Evolutionary conservation across 2,329 filamentous ascomycete species (phyloP).

Genomic region (Domatiomyces catenatus): DNA sequence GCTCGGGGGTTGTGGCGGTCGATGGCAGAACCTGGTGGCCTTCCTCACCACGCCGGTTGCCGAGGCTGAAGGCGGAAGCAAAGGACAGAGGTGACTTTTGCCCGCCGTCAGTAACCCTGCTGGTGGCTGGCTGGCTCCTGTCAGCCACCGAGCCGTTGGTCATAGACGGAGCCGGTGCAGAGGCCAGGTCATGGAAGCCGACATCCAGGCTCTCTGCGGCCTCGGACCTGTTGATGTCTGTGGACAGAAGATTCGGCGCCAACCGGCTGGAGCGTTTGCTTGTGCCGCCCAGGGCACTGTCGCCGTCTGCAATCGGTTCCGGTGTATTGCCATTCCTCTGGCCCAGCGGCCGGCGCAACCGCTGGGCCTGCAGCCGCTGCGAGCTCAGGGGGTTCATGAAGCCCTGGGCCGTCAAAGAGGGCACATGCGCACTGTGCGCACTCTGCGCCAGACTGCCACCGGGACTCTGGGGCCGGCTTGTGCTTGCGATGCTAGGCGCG

Average conservation of each 20-base stretch:
- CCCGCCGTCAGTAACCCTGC: conserved; percentile 42
- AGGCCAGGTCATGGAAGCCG: conserved; percentile 8
- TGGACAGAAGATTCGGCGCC: conserved; percentile 21
- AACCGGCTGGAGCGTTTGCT: conserved; percentile 28
- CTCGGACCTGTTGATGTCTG: conserved; percentile 63
- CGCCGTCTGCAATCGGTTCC: conserved; percentile 26
- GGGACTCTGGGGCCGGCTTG: conserved; percentile 39
- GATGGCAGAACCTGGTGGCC: conserved; percentile 75
- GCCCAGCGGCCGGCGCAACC: conserved; percentile 41
- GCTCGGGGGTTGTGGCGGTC: conserved; percentile 56
- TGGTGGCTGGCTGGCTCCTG: conserved; percentile 45
- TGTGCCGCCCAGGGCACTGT: conserved; percentile 1
- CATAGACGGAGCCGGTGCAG: conserved; percentile 7
- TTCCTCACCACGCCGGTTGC: conserved; percentile 43
- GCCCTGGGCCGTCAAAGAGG: conserved; percentile 71
- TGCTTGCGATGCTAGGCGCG: conserved; percentile 30
- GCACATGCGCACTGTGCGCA: conserved; percentile 71
- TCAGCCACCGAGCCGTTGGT: conserved; percentile 12
- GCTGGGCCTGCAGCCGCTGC: conserved; percentile 79
- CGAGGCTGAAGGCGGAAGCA: conserved; percentile 56
- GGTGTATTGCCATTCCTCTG: conserved; percentile 20
- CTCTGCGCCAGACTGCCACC: conserved; percentile 51
- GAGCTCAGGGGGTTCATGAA: conserved; percentile 97
- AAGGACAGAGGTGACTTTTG: conserved; percentile 62
- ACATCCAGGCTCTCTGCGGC: conserved; percentile 41